A percentile compares a stretch with the other conserved stretches of the same genome.
These are phyloP conservation scores for Moniliophthora roreri DNA, from an alignment of 1,284 basidiomycete species.

Conservation along the genomic window DNA sequence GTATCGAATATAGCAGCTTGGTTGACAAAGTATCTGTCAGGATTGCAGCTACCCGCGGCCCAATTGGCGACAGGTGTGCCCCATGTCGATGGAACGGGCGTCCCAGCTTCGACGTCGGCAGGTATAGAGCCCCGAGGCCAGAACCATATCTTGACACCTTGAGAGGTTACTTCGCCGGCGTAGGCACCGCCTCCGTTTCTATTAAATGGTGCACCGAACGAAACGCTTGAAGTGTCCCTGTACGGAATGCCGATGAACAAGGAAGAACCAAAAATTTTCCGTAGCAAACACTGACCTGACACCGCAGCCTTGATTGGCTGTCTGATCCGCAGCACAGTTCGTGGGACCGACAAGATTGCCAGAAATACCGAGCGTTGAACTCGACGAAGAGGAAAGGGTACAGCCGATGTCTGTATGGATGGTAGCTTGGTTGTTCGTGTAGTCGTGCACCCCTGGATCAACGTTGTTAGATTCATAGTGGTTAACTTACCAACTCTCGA, in stretches of 20 bases:
- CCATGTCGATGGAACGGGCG: slow-evolving; percentile 74
- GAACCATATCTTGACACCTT: slow-evolving; percentile 80
- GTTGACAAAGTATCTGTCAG: slow-evolving; percentile 72
- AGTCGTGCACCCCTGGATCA: slow-evolving; percentile 67
- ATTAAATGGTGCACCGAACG: slow-evolving; percentile 73
- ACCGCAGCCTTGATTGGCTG: slow-evolving; percentile 73
- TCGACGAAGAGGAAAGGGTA: slow-evolving; percentile 51
- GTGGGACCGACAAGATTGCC: slow-evolving; percentile 67
- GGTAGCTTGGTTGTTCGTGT: slow-evolving; percentile 78
- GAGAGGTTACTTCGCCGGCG: slow-evolving; percentile 75
- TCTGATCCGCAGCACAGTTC: slow-evolving; percentile 66
- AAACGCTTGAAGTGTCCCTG: slow-evolving; percentile 35
- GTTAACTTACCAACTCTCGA: too few species aligned
- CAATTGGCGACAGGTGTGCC: slow-evolving; percentile 73
- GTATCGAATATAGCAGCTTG: slow-evolving; percentile 83
- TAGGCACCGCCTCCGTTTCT: slow-evolving; percentile 76
- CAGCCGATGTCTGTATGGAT: slow-evolving; percentile 79
- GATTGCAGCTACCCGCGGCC: slow-evolving; percentile 70
- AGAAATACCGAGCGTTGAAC: slow-evolving; percentile 48
- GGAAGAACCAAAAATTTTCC: too few species aligned
- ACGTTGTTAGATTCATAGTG: too few species aligned
- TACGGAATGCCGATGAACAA: too few species aligned
- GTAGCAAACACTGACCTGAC: slow-evolving; percentile 38
- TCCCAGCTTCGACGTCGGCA: slow-evolving; percentile 64
- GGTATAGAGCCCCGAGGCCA: slow-evolving; percentile 76